phyloP scores from a whole-genome alignment of 768 basidiomycete genomes.

The Tylopilus balloui region DNA sequence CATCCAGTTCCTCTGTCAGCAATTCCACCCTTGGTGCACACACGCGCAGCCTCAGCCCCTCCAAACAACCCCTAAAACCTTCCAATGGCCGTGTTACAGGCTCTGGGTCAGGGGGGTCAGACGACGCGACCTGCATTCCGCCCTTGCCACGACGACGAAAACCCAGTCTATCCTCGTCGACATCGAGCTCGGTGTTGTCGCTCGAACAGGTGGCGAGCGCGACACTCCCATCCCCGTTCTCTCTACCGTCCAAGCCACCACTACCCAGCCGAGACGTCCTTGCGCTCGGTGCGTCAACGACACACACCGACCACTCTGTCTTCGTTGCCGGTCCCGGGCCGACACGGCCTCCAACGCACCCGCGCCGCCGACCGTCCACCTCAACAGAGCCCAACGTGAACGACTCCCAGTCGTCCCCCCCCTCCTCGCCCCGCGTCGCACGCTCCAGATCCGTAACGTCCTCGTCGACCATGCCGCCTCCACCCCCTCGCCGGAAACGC shows the following conservation, averaged over 20 bases:
- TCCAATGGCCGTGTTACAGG: slow-evolving; percentile 1
- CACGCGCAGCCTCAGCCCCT: slow-evolving; percentile 31
- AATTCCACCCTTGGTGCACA: slow-evolving; percentile 8
- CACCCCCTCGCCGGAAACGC: slow-evolving; percentile 46
- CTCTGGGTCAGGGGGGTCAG: slow-evolving; percentile 15
- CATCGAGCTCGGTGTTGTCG: slow-evolving; percentile 33
- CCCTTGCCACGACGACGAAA: slow-evolving; percentile 36
- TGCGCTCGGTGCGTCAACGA: slow-evolving; percentile 2
- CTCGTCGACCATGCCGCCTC: slow-evolving; percentile 36
- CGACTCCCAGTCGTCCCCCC: slow-evolving; percentile 25
- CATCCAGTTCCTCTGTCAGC: slow-evolving; percentile 24
- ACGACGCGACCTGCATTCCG: slow-evolving; percentile 25
- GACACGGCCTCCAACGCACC: slow-evolving; percentile 49
- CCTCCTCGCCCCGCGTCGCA: slow-evolving; percentile 37
- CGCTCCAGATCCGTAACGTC: slow-evolving; percentile 53
- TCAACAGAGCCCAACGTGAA: slow-evolving; percentile 21
- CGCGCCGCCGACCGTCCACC: slow-evolving; percentile 41
- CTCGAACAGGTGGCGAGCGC: slow-evolving; percentile 43
- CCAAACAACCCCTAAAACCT: slow-evolving; percentile 14
- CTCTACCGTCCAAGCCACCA: slow-evolving; percentile 19
- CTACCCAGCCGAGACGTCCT: slow-evolving; percentile 21
- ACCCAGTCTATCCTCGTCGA: slow-evolving; percentile 33
- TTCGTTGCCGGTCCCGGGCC: slow-evolving; percentile 25
- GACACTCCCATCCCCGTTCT: slow-evolving; percentile 17
- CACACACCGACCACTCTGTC: background rate